Conservation (phyloP, 768 basidiomycete species). For the Tylopilus cervinicoccineus region DNA sequence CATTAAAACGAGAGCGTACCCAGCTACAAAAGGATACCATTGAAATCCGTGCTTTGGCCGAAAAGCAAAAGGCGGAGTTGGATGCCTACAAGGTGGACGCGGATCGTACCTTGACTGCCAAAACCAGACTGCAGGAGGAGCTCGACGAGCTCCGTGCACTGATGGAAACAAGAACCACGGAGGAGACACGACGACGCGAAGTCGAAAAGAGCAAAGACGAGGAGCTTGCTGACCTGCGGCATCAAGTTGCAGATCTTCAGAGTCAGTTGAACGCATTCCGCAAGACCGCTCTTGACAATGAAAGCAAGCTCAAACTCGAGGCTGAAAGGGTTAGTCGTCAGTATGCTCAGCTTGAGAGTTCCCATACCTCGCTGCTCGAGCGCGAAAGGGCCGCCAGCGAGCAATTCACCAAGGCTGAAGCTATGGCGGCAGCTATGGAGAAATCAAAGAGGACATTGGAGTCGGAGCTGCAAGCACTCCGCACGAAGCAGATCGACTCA, state of each 20-base stretch:
- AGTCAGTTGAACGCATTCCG: slow-evolving; percentile 66
- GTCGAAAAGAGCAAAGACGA: slow-evolving; percentile 85
- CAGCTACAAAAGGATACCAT: slow-evolving; percentile 54
- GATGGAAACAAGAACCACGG: slow-evolving; percentile 80
- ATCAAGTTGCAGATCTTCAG: slow-evolving; percentile 57
- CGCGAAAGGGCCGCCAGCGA: slow-evolving; percentile 52
- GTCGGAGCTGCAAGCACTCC: slow-evolving; percentile 69
- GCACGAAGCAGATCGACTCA: slow-evolving; percentile 61
- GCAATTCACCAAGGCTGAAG: slow-evolving; percentile 46
- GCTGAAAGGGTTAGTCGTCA: slow-evolving; percentile 62
- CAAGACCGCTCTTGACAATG: slow-evolving; percentile 54
- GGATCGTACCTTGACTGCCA: slow-evolving; percentile 42
- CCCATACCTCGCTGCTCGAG: slow-evolving; percentile 62
- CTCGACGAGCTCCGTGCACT: slow-evolving; percentile 82
- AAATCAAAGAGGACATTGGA: slow-evolving; percentile 64
- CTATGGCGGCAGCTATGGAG: slow-evolving; percentile 53
- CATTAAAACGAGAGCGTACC: slow-evolving; percentile 51
- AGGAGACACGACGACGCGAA: slow-evolving; percentile 79
- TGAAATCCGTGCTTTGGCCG: slow-evolving; percentile 68
- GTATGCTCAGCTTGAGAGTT: slow-evolving; percentile 52
- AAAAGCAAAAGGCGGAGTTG: slow-evolving; percentile 60
- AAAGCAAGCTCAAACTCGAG: slow-evolving; percentile 74
- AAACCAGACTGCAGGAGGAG: slow-evolving; percentile 70
- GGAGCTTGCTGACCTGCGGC: slow-evolving; percentile 72
- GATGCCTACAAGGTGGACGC: slow-evolving; percentile 52